Evolutionary conservation across 2,329 filamentous ascomycete genomes (phyloP), one percentile per base, ranked within the genome.

Genomic region (Colletotrichum gigasporum): DNA sequence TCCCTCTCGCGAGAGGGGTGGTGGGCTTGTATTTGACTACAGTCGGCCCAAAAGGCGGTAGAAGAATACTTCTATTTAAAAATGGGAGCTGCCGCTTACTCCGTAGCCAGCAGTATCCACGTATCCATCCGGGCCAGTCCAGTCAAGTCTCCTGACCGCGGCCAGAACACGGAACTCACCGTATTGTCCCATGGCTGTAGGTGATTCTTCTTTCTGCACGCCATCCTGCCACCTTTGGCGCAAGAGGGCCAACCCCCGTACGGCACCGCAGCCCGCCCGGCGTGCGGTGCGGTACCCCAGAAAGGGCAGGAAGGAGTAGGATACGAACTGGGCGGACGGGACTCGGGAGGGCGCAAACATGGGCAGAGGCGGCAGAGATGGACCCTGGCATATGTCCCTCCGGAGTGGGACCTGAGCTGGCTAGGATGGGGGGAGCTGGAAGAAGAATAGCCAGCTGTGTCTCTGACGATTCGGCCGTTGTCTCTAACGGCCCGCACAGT

Each of bases 21-120:
- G 11, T 20, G 30, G 44, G 37, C 39, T 65, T 61, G 62, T 65
- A 65, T 30, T 14, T 26, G 26, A 26, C 41, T n/a, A 26, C 35
- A 11, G 7, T 9, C 42, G 16, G 45, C 7, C 9, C 12, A 32
- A 37, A 45, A 35, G 32, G 56, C 48, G 48, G 56, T 56, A 14
- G 16, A 16, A 8, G 35, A 16, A 16, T 22, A 50, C n/a, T 54
- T 61, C 61, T 64, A 65, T 65, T 65, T 65, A 35, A 50, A 20
- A 44, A 24, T 20, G 14, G n/a, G 37, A 26, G 42, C n/a, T 44
- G 61, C 60, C 39, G 45, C 28, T 34, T 32, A 32, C 60, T 48
- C 32, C 54, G 18, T 42, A 12, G 11, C 24, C 32, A 26, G 52
- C 35, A 50, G 32, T 51, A 35, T 30, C 47, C 7, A 28, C 30